Evolutionary conservation across 345 rosid genomes (phyloP).

Genomic region (Atalantia buxifolia): DNA sequence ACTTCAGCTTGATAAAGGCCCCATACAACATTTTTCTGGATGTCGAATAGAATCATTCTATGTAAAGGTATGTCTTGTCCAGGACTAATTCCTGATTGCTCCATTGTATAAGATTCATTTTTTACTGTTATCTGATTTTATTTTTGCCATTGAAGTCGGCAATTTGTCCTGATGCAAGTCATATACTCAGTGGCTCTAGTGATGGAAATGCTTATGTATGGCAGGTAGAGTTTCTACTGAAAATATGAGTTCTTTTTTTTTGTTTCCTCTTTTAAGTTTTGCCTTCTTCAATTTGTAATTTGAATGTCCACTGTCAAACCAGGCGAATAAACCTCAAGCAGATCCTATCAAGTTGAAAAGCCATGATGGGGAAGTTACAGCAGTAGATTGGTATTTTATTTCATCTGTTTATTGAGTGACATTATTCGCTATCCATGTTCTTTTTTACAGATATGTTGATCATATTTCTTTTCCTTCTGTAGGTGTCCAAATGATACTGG

Average conservation of each 20-base stretch:
- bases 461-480: constrained; percentile 7
- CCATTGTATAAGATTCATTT: constrained; percentile 9
- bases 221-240: constrained; percentile 55
- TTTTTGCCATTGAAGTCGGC: constrained; percentile 50
- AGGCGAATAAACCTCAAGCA: constrained; percentile 67
- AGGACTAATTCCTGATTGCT: background rate
- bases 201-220: constrained; percentile 81
- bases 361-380: constrained; percentile 82
- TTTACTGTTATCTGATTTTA: background rate
- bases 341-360: constrained; percentile 61
- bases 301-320: constrained; percentile 17
- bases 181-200: constrained; percentile 84
- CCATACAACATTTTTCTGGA: constrained; percentile 61
- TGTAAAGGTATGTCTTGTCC: constrained; percentile 58
- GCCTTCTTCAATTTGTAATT: constrained; percentile 3
- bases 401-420: background rate
- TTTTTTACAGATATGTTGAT: background rate
- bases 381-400: constrained; percentile 74
- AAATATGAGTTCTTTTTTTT: background rate
- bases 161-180: constrained; percentile 85
- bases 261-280: background rate
- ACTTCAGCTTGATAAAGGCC: constrained; percentile 84
- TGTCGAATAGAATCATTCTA: constrained; percentile 78
- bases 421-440: background rate
- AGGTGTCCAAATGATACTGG: constrained; percentile 70